These are phyloP conservation scores for Trichoderma breve DNA, from an alignment of 2,329 filamentous ascomycete species.

Conservation along the genomic window DNA sequence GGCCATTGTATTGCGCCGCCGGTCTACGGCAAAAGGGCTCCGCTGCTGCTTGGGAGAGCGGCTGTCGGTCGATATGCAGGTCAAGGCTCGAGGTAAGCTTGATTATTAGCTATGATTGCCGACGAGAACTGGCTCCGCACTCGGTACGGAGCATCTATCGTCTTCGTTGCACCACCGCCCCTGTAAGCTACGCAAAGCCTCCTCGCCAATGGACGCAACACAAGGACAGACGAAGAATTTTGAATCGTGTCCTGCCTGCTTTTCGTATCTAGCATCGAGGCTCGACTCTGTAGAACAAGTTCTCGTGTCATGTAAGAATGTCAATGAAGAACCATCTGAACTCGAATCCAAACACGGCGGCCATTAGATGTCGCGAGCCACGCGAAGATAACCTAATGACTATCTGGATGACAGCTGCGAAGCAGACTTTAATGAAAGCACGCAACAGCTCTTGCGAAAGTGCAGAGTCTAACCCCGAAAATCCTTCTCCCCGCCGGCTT, in stretches of 20 bases:
- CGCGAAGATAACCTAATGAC: not conserved
- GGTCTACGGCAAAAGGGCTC: not conserved
- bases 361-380: not conserved
- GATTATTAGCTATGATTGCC: slow-evolving; percentile 11
- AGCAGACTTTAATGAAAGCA: not conserved
- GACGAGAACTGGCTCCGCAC: not conserved
- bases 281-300: not conserved
- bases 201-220: not conserved
- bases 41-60: not conserved
- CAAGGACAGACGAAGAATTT: not conserved
- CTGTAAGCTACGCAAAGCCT: not conserved
- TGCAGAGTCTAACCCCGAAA: not conserved
- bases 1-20: not conserved
- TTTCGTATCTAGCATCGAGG: not conserved
- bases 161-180: not conserved
- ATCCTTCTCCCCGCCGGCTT: not conserved
- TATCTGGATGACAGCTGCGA: not conserved
- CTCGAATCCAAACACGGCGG: fast-evolving
- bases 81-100: not conserved
- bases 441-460: not conserved
- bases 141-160: not conserved
- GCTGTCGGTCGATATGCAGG: not conserved
- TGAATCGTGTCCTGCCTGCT: not conserved
- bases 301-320: not conserved
- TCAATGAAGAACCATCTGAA: not conserved